These are phyloP conservation scores for Triticum aestivum DNA, from an alignment of 176 grass and related monocot species.

Conservation along the genomic window DNA sequence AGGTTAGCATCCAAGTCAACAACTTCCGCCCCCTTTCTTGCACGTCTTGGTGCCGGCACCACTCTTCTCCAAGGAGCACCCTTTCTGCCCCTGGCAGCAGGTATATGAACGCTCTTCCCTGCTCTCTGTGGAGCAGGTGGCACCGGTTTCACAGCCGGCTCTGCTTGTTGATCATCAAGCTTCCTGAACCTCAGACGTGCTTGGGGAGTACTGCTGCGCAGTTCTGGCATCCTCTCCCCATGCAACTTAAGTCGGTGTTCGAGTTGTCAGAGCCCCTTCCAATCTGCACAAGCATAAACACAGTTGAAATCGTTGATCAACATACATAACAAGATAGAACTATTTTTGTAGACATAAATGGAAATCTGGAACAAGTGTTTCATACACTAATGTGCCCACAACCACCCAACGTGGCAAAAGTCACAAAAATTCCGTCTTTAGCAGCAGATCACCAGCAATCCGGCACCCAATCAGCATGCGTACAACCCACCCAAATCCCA, in stretches of 20 bases:
- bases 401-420: no score
- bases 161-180: slow-evolving; percentile 35
- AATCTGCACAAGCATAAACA: slow-evolving; percentile 53
- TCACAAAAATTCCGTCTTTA: slow-evolving; percentile 11
- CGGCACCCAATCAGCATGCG: slow-evolving; percentile 16
- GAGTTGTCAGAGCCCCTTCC: slow-evolving; percentile 39
- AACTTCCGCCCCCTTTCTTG: slow-evolving; percentile 29
- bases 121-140: slow-evolving; percentile 42
- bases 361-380: background rate
- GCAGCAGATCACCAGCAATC: slow-evolving; percentile 33
- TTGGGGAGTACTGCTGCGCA: slow-evolving; percentile 84
- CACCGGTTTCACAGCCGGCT: slow-evolving; percentile 34
- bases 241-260: slow-evolving; percentile 54
- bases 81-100: slow-evolving; percentile 51
- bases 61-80: slow-evolving; percentile 43
- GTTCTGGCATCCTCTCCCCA: slow-evolving; percentile 93
- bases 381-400: no score
- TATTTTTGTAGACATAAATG: background rate
- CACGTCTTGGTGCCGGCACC: slow-evolving; percentile 32
- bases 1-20: slow-evolving; percentile 48
- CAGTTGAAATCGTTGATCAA: slow-evolving; percentile 25
- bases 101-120: slow-evolving; percentile 43
- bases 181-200: slow-evolving; percentile 66
- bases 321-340: background rate
- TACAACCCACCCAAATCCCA: background rate